Percentiles rank a stretch among this genome's conserved stretches.
Conservation (phyloP, 1,284 basidiomycete species). For the Tremellales sp. region DNA sequence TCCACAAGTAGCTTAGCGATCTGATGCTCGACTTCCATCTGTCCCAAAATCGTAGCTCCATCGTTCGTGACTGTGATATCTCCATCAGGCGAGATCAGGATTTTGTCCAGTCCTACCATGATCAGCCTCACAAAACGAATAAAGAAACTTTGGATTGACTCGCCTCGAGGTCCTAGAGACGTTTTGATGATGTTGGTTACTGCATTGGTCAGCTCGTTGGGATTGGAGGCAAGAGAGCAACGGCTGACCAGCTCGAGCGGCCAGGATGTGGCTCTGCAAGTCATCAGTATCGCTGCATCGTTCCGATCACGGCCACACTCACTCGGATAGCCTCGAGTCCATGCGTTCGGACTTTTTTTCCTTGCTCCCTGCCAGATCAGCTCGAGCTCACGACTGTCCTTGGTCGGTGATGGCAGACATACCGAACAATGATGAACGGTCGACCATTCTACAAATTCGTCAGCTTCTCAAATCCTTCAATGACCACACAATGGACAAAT, state of each 20-base stretch:
- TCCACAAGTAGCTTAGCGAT: conserved; percentile 97
- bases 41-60: conserved; percentile 89
- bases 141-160: conserved; percentile 2
- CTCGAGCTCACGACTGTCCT: background rate
- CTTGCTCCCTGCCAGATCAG: conserved; percentile 65
- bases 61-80: conserved; percentile 99
- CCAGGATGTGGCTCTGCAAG: conserved; percentile 83
- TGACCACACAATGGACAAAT: background rate
- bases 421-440: conserved; percentile 89
- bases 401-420: conserved; percentile 1
- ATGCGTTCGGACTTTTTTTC: conserved; percentile 88
- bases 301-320: conserved; percentile 15
- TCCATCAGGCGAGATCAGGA: conserved; percentile 95
- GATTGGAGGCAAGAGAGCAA: background rate
- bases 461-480: background rate
- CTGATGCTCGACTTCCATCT: conserved; percentile 98
- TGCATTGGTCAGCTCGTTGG: conserved; percentile 36
- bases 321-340: conserved; percentile 96
- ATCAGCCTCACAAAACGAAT: background rate
- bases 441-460: conserved; percentile 72
- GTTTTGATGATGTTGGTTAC: conserved; percentile 94
- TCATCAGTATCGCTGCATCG: background rate
- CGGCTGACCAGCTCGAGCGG: conserved; percentile 57
- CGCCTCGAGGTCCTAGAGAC: conserved; percentile 88
- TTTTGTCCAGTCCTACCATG: conserved; percentile 91